These are phyloP conservation scores for Torulaspora gathmanii DNA, from an alignment of 805 yeast genomes.

Conservation along the genomic window DNA sequence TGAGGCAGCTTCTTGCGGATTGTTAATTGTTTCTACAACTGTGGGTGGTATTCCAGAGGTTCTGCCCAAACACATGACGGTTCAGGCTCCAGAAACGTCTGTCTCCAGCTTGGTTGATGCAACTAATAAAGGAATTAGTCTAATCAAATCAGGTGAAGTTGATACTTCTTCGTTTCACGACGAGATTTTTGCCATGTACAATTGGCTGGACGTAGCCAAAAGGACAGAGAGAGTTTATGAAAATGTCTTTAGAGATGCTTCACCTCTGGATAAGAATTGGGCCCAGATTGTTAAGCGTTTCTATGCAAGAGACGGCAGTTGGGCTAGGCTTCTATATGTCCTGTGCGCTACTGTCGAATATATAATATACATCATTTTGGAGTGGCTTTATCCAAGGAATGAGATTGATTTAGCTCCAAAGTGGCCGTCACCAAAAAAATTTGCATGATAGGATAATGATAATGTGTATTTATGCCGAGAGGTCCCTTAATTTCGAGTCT, in stretches of 20 bases:
- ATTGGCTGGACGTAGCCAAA: constrained; percentile 84
- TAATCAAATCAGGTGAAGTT: constrained; percentile 51
- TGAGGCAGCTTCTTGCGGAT: constrained; percentile 96
- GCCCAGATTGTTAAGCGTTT: constrained; percentile 56
- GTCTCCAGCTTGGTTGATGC: constrained; percentile 76
- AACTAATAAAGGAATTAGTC: constrained; percentile 61
- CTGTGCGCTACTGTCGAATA: constrained; percentile 79
- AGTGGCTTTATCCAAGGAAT: constrained; percentile 62
- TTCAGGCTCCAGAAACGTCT: constrained; percentile 75
- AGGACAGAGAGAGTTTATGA: constrained; percentile 82
- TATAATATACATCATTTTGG: constrained; percentile 56
- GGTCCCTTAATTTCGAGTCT: constrained; percentile 1
- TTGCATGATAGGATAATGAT: background rate
- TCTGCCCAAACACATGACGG: constrained; percentile 86
- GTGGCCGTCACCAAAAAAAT: constrained; percentile 56
- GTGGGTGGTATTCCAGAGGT: constrained; percentile 99
- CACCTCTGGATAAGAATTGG: constrained; percentile 47
- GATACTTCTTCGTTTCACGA: constrained; percentile 76
- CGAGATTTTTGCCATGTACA: constrained; percentile 75
- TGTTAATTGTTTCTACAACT: constrained; percentile 86
- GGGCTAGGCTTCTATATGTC: constrained; percentile 83
- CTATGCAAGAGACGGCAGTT: constrained; percentile 52
- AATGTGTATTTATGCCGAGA: background rate
- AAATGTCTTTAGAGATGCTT: constrained; percentile 37
- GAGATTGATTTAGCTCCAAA: constrained; percentile 70